Percentiles rank a stretch among this genome's conserved stretches.
These are phyloP conservation scores for Pyrrhoderma noxium DNA, from an alignment of 1,284 basidiomycete genomes.

Conservation along the genomic window DNA sequence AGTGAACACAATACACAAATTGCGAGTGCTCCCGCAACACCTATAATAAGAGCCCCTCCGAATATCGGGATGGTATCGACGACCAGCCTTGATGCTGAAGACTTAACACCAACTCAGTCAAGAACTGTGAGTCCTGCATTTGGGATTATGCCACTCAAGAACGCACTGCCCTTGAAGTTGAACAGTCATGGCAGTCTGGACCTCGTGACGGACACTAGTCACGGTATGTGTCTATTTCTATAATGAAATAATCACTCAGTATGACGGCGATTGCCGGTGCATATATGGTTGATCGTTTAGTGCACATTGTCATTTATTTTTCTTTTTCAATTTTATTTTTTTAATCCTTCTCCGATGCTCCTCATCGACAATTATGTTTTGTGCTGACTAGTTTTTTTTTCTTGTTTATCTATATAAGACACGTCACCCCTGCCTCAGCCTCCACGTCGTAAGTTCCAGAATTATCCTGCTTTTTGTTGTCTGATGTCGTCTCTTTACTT, in stretches of 20 bases:
- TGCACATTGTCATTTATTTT: conserved; percentile 9
- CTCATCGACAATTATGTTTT: too few species aligned
- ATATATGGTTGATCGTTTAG: neutral
- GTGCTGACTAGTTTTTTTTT: conserved; percentile 15
- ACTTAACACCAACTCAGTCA: conserved; percentile 14
- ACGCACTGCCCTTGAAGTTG: neutral
- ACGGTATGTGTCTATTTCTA: neutral
- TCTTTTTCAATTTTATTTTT: conserved; percentile 14
- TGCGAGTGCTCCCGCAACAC: too few species aligned
- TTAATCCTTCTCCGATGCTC: neutral
- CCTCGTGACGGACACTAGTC: neutral
- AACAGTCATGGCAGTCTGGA: neutral
- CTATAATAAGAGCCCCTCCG: too few species aligned
- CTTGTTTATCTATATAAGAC: conserved; percentile 10
- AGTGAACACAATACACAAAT: neutral
- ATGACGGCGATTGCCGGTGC: neutral
- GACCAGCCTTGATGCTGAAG: neutral
- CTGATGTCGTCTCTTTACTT: conserved; percentile 10
- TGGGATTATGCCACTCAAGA: neutral
- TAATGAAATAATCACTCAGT: conserved; percentile 3
- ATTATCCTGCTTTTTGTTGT: conserved; percentile 2
- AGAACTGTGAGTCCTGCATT: conserved; percentile 6
- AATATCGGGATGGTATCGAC: neutral
- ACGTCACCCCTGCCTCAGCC: neutral
- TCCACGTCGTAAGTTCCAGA: conserved; percentile 5